Evolutionary conservation across 75 land plant species (phyloP).

Genomic region (Isoetes taiwanensis): DNA sequence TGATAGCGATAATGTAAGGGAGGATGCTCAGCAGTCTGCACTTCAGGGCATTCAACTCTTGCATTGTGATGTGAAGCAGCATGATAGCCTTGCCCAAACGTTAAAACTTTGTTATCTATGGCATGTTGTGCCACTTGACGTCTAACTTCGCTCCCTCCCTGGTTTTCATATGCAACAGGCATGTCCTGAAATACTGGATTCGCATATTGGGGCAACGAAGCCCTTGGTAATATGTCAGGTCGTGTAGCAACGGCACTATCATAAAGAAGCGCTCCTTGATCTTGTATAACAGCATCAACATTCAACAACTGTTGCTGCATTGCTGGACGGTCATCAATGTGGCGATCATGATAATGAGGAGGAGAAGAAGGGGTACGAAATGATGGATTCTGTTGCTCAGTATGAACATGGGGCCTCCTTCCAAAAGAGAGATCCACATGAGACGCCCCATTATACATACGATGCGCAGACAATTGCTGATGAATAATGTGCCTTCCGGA

Average conservation of each 20-base stretch:
- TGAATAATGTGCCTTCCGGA: not conserved
- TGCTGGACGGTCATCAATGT: constrained; percentile 10
- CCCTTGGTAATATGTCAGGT: constrained; percentile 4
- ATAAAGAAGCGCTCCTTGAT: not conserved
- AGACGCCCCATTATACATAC: constrained; percentile 8
- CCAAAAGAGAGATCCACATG: constrained; percentile 11
- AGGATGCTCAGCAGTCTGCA: constrained; percentile 7
- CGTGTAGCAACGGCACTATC: too few relatives aligned
- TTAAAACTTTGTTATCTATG: not conserved
- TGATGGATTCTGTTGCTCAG: constrained; percentile 7
- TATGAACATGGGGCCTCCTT: not conserved
- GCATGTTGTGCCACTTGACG: not conserved
- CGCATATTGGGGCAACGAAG: constrained; percentile 13
- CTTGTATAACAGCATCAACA: constrained; percentile 5
- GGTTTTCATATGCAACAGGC: not conserved
- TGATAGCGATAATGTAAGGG: constrained; percentile 11
- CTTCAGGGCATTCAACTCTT: constrained; percentile 8
- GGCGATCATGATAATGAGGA: constrained; percentile 18
- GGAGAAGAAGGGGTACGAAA: constrained; percentile 12
- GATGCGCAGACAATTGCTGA: constrained; percentile 7
- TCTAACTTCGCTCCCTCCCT: constrained; percentile 7
- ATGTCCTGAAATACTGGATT: constrained; percentile 14
- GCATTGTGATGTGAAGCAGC: constrained; percentile 7
- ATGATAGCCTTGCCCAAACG: constrained; percentile 1
- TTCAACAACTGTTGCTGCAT: not conserved